Base-by-base conservation (phyloP, 2,329 filamentous ascomycete species). In the Neurospora sp. region DNA sequence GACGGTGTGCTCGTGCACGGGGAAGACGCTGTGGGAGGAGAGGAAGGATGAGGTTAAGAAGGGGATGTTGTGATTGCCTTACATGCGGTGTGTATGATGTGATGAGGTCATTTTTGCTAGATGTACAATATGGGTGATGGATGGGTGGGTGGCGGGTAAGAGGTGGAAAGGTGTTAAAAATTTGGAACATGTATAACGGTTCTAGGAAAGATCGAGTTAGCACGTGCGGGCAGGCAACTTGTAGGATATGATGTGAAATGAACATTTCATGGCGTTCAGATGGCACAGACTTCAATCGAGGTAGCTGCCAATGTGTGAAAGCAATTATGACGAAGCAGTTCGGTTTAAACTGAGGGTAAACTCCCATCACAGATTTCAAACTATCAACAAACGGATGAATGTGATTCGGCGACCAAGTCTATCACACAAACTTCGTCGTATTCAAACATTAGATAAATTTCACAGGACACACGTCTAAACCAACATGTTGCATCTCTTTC, bases 11-110 rank as follows among this genome's bases (percentile, higher is more conserved):
- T 97, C 93, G 66, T 99, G 96, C 81, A 97, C 93, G 43, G 96
- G 96, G 4, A 98, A 98, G 88, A 98, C 94, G 70, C 88, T 99
- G 11, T 99, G 96, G 96, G 92, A 99, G 81, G 96, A 99, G 84
- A 88, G 96, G 75, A 90, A 90, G 81, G 94, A 97, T 77, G 92
- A 97, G 82, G 89, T 94, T 57, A 85, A 87, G 74, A 94, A 92
- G 82, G 96, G 96, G 2, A 98, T 99, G 92, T 82, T 96, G 75
- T 97, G 80, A 88, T 70, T n/a, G n/a, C 12, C 15, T n/a, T n/a
- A 33, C 23, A 33, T 17, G 15, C 8, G 19, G 3, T 62, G 12
- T 33, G 52, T n/a, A 33, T 33, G 52, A 11, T 33, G 17, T 68
- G 46, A 40, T 17, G 68, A 68, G 68, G 69, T 57, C 69, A 38